Evolutionary conservation across 163 green algal species (phyloP).

Genomic region (Prototheca wickerhamii): DNA sequence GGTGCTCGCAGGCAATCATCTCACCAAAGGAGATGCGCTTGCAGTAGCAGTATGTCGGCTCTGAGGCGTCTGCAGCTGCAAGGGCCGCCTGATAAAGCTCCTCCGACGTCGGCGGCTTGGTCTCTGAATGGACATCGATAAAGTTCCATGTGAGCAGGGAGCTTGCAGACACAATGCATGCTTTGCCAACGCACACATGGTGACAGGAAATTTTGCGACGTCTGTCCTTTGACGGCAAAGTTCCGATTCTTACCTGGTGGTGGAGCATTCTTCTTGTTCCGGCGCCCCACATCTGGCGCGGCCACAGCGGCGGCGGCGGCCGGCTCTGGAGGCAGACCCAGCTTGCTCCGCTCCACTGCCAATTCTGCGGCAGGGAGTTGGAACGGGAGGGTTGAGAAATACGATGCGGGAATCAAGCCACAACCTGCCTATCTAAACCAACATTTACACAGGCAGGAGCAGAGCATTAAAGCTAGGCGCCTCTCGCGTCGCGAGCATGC

Average conservation of each 20-base stretch:
- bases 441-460: too few species aligned
- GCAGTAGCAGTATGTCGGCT: constrained; percentile 75
- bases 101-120: background rate
- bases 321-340: constrained; percentile 22
- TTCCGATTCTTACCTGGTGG: too few species aligned
- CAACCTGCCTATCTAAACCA: too few species aligned
- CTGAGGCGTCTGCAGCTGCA: constrained; percentile 27
- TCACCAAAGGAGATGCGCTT: constrained; percentile 68
- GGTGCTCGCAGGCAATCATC: constrained; percentile 76
- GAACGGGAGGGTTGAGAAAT: background rate
- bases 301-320: too few species aligned
- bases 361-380: constrained; percentile 21
- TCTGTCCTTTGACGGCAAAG: too few species aligned
- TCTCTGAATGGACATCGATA: background rate
- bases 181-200: background rate
- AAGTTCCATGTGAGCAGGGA: background rate
- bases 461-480: too few species aligned
- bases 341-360: constrained; percentile 23
- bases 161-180: background rate
- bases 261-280: too few species aligned
- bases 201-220: too few species aligned
- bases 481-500: too few species aligned
- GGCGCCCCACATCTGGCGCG: too few species aligned
- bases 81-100: constrained; percentile 18
- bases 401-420: too few species aligned